Evolutionary conservation across 805 yeast genomes (phyloP), one percentile per base, ranked within the genome.

Genomic region (Candida hungchunana): DNA sequence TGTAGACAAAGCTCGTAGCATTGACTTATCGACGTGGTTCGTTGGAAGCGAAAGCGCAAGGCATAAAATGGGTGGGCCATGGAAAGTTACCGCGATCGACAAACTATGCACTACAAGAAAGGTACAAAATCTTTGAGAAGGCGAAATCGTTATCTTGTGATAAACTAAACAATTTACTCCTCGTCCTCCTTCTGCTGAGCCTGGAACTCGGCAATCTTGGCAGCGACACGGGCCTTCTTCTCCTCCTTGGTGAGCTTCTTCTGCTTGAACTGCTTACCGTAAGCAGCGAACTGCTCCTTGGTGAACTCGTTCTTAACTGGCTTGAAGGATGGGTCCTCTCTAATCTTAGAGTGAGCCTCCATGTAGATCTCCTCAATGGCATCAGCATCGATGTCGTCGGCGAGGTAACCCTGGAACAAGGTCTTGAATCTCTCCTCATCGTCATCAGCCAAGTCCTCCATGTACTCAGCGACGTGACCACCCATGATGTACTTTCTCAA

Each of bases 381-480:
- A 63, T 93, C 98, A 59, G 97, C 93, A 69, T 93, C 97, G 60
- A 93, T 77, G 69, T 87, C 97, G 63, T 90, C 97, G 58, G 81
- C 96, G 57, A 93, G 69, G 90, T 93, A 93, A 62, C 88, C 79
- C 77, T 84, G 82, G 95, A 90, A 90, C 67, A 90, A 78, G 66
- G 85, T 79, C 71, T 81, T 80, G 96, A 80, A 90, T 77, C 93
- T 90, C 80, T 90, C 98, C 79, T 90, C 98, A 83, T 90, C 98
- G 71, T 90, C 98, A 64, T 93, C 98, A 71, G 93, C 90, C 69
- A 93, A 85, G 79, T 90, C 97, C 80, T 93, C 98, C 96, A 93
- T 93, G 93, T 93, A 93, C 80, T 93, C 97, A 64, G 98, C 82
- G 65, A 93, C 89, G 84, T 93, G 98, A 72, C 97, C 97, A 78